Percentiles rank a stretch among this genome's conserved stretches.
Evolutionary conservation across 192 early-diverging fungal species (phyloP).

Genomic region (Backusella mclennaniae): DNA sequence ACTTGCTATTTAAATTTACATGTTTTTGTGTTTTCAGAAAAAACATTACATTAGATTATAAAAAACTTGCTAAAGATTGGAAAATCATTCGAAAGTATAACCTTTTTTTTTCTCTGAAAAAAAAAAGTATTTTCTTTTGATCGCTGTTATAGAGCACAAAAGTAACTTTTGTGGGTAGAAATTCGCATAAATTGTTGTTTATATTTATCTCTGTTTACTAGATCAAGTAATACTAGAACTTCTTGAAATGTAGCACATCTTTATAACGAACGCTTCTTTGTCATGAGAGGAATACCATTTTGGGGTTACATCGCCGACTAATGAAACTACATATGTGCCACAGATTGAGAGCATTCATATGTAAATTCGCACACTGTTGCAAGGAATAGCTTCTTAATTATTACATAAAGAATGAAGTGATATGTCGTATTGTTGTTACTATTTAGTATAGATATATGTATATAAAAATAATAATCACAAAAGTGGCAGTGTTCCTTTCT

Average conservation of each 20-base stretch:
- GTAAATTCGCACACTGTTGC: not conserved
- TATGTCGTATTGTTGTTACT: not conserved
- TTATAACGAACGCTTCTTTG: not conserved
- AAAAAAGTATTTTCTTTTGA: not conserved
- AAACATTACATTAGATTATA: not conserved
- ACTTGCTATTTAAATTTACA: not conserved
- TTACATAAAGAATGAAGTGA: not conserved
- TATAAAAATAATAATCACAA: not conserved
- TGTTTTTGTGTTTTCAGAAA: not conserved
- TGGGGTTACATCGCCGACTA: not conserved
- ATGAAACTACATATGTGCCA: not conserved
- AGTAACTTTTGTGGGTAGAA: not conserved
- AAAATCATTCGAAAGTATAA: not conserved
- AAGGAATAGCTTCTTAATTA: not conserved
- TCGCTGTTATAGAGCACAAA: not conserved
- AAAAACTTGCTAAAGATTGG: not conserved
- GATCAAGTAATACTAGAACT: not conserved
- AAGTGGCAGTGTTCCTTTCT: not conserved
- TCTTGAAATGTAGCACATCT: constrained; percentile 2
- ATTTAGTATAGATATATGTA: not conserved
- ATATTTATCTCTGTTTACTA: not conserved
- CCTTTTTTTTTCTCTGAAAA: not conserved
- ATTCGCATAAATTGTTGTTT: not conserved
- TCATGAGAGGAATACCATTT: constrained; percentile 8
- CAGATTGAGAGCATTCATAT: not conserved